A percentile compares a stretch with the other conserved stretches of the same genome.
Evolutionary conservation across 148 eudicot species (phyloP).

Genomic region (Heliamphora exappendiculata): DNA sequence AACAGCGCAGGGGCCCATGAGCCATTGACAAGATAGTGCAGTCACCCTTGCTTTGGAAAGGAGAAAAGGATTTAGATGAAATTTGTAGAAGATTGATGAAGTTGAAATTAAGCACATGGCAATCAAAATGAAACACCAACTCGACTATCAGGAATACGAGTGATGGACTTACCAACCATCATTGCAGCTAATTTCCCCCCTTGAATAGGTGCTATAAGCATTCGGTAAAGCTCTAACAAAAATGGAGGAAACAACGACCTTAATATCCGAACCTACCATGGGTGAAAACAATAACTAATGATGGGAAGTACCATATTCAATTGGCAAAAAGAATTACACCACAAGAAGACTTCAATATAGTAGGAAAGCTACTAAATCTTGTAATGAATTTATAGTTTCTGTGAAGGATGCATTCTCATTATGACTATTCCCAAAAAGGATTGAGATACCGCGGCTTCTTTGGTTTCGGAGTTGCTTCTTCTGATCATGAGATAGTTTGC

Average conservation of each 20-base stretch:
- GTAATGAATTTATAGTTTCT: background rate
- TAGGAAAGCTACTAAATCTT: background rate
- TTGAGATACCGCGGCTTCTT: constrained; percentile 58
- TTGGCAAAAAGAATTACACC: background rate
- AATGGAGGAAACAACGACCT: constrained; percentile 72
- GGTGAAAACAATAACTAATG: background rate
- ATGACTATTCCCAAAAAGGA: background rate
- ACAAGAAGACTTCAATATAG: background rate
- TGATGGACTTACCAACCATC: constrained; percentile 74
- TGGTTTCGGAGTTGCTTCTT: constrained; percentile 54
- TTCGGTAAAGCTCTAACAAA: constrained; percentile 60
- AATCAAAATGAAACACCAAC: background rate
- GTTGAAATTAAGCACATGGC: background rate
- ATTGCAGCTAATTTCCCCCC: constrained; percentile 72
- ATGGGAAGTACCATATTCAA: constrained; percentile 7
- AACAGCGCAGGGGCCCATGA: constrained; percentile 83
- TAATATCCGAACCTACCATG: constrained; percentile 60
- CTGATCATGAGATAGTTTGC: constrained; percentile 66
- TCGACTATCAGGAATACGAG: background rate
- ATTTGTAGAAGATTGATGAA: background rate
- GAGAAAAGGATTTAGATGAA: background rate
- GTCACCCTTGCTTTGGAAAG: constrained; percentile 74
- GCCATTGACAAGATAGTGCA: constrained; percentile 87
- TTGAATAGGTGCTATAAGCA: constrained; percentile 69
- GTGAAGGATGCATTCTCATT: background rate